These are phyloP conservation scores for Vigna reflexopilosa DNA, from an alignment of 306 rosid genomes.

Conservation along the genomic window DNA sequence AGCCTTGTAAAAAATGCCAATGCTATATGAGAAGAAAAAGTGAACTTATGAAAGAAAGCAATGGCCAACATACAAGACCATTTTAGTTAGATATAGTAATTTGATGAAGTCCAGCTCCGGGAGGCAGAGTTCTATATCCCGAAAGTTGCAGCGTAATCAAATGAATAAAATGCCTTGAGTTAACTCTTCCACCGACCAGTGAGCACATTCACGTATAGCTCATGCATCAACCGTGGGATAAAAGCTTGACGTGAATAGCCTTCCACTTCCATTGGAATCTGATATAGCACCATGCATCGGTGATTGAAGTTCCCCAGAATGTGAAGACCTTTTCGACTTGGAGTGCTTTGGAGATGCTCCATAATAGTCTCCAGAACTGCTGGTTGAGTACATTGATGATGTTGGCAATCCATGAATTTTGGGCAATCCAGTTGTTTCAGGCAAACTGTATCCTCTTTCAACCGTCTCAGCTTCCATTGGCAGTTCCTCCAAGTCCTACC, in stretches of 20 bases:
- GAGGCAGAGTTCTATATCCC: constrained; percentile 53
- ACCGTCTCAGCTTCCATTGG: constrained; percentile 96
- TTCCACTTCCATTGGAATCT: constrained; percentile 83
- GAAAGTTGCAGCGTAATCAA: constrained; percentile 59
- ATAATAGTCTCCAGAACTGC: constrained; percentile 68
- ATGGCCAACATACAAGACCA: constrained; percentile 40
- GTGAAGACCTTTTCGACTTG: constrained; percentile 78
- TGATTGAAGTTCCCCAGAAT: constrained; percentile 84
- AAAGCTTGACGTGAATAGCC: constrained; percentile 56
- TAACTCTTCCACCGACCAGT: constrained; percentile 40
- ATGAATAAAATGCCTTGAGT: constrained; percentile 60
- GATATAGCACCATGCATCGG: constrained; percentile 60
- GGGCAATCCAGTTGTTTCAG: constrained; percentile 88
- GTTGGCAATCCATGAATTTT: constrained; percentile 83
- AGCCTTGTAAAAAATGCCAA: constrained; percentile 47
- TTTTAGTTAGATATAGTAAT: constrained; percentile 45
- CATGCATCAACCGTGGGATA: constrained; percentile 62
- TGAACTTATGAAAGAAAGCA: constrained; percentile 40
- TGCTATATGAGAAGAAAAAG: constrained; percentile 40
- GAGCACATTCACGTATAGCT: constrained; percentile 24
- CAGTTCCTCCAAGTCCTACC: constrained; percentile 88
- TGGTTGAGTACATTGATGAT: constrained; percentile 73
- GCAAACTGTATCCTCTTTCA: constrained; percentile 83
- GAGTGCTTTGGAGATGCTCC: constrained; percentile 75
- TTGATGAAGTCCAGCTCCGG: constrained; percentile 49